Base-by-base conservation (phyloP, 495 filamentous ascomycete genomes). In the Aspergillus wentii region DNA sequence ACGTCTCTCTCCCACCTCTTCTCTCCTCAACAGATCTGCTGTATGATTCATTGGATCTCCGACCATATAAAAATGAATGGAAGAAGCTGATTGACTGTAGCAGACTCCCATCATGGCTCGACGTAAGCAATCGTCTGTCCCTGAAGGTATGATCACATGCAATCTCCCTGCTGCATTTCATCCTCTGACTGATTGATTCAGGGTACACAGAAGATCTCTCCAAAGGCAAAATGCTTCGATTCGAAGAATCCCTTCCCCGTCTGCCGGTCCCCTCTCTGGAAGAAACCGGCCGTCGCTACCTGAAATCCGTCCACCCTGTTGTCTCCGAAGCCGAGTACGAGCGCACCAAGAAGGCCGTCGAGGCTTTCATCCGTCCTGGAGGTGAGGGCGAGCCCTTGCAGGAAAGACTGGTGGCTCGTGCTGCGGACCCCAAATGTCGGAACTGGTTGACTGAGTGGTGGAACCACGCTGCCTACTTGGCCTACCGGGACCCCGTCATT, bases 381-480 rank as follows among this genome's bases (percentile, higher is more conserved):
- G 88, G 89, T 16, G 68, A 82, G 38, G 94, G 91, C 35, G 79
- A 86, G 61, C 72, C 79, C 48, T 77, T 99, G 22, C 94, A 99
- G 69, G 83, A 95, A 61, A 80, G 91, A 50, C 69, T 99, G 48
- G 49, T 87, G 33, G 88, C 85, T 28, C 80, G 85, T 38, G 78
- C 87, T 23, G 85, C 88, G 38, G 77, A 95, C 51, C 85, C 94
- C 31, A 81, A 87, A 43, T 62, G 74, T 62, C 86, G 85, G 65
- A 99, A 96, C 70, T 99, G 94, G 94, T 59, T 99, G 13, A 76
- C 79, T 43, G 90, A 97, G 51, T 99, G 94, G 94, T 99, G 94
- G 94, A 95, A 96, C 64, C 75, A 90, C 39, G 75, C 78, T 3
- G 90, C 92, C 26, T 99, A 99, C 66, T 75, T 99, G 38, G 75